Base-by-base conservation (phyloP, 2,329 filamentous ascomycete genomes). In the Trichoderma endophyticum region DNA sequence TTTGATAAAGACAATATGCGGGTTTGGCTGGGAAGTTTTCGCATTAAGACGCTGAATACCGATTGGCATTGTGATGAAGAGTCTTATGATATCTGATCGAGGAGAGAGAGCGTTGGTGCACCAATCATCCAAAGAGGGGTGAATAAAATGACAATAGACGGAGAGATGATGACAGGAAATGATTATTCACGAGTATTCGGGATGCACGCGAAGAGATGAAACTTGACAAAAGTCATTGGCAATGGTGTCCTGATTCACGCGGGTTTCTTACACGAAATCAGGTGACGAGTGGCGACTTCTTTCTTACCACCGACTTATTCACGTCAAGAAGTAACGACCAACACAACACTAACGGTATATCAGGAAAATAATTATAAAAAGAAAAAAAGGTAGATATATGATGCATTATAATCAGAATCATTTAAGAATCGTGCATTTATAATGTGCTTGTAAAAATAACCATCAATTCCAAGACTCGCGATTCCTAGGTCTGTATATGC, bases 1-100 rank as follows among this genome's bases (percentile, higher is more conserved):
- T 77, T 94, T 94, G 83, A 97, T 95, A 84, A 97, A 97, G 79
- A 93, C 89, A 76, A 97, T 93, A 73, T 90, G 88, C 26, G 89
- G 85, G 77, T 96, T 97, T 8, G 93, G 93, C 72, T 92, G 91
- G 69, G 91, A 89, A 60, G 86, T 88, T 77, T 88, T 92, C 76
- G 90, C 90, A 78, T 97, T 97, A 65, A 97, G 85, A 74, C 93
- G 89, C 82, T 93, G 88, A 78, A 94, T 92, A 68, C 93, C 93
- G 71, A 93, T 83, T 64, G 92, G 92, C 93, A 96, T 21, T 21
- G 21, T 96, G 6, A 24, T 51, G 69, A 65, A 26, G 0, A 21
- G 2, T 56, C 11, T 24, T 32, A 39, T 39, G 60, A 14, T 7
- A 11, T 3, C 4, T 54, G 21, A n/a, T 9, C 18, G 26, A 36